Evolutionary conservation across 768 basidiomycete species (phyloP).

Genomic region (Sarcodon sp.): DNA sequence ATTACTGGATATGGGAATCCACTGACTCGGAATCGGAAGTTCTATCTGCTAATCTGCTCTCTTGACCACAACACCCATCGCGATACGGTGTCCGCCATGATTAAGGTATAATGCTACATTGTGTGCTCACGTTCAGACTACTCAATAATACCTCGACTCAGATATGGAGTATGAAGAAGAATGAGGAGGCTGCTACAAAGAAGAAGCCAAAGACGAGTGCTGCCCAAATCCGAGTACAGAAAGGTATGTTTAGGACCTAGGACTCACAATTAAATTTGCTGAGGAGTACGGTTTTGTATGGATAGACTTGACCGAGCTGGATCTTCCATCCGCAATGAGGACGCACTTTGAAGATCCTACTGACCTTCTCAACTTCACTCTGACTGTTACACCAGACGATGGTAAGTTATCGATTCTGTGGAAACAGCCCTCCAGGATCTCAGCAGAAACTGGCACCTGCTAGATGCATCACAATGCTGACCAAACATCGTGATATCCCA

Average conservation of each 20-base stretch:
- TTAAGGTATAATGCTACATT: constrained; percentile 22
- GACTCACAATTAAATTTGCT: background rate
- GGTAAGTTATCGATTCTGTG: constrained; percentile 32
- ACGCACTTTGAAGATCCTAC: constrained; percentile 85
- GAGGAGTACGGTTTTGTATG: background rate
- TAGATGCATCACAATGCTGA: background rate
- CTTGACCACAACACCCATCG: constrained; percentile 3
- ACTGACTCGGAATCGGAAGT: too few species aligned
- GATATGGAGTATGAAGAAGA: constrained; percentile 99
- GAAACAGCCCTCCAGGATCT: background rate
- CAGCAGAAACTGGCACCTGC: background rate
- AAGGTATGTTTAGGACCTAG: constrained; percentile 42
- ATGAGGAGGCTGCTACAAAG: constrained; percentile 93
- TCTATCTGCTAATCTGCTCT: background rate
- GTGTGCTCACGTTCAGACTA: background rate
- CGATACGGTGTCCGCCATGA: constrained; percentile 19
- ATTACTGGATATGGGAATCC: background rate
- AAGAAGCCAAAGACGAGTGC: constrained; percentile 98
- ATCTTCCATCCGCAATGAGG: constrained; percentile 92
- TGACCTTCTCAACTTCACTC: constrained; percentile 92
- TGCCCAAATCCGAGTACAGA: constrained; percentile 98
- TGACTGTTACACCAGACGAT: constrained; percentile 95
- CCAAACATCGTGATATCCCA: constrained; percentile 16
- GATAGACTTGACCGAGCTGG: constrained; percentile 90
- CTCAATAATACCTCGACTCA: constrained; percentile 16